Conservation (phyloP, 1,284 basidiomycete genomes). For the Cryptococcus neoformans region DNA sequence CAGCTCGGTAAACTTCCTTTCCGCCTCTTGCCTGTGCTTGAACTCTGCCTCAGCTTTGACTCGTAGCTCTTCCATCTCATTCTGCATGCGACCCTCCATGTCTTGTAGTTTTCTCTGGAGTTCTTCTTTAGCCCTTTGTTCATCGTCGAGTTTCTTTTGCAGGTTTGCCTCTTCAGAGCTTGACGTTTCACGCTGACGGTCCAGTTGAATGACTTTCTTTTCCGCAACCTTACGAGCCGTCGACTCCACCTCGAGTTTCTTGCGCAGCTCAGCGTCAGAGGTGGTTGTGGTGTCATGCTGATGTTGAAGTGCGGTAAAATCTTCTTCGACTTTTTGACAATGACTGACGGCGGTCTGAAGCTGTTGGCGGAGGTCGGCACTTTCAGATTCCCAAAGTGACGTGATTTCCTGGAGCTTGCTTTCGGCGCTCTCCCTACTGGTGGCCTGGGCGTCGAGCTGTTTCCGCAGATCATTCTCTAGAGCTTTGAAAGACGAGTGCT, state of each 20-base stretch:
- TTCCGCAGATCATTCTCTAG: neutral
- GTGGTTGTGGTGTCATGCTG: neutral
- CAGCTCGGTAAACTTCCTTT: neutral
- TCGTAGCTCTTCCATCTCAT: neutral
- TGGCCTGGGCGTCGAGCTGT: neutral
- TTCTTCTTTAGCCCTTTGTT: neutral
- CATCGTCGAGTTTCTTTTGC: neutral
- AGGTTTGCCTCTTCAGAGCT: neutral
- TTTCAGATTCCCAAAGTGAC: neutral
- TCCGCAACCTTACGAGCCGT: neutral
- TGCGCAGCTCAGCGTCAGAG: neutral
- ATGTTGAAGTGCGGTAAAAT: neutral
- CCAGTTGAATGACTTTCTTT: slow-evolving; percentile 1
- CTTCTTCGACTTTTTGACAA: neutral
- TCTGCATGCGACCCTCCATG: neutral
- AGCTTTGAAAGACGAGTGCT: neutral
- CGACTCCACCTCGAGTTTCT: neutral
- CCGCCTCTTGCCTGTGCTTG: neutral
- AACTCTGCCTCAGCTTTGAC: neutral
- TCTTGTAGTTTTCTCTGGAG: neutral
- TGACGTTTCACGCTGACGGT: neutral
- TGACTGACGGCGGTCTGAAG: neutral
- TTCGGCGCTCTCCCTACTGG: neutral
- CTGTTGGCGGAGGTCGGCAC: neutral
- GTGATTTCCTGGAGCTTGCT: neutral